Evolutionary conservation across 257 asterid genomes (phyloP).

Genomic region (Fraxinus cuspidata): DNA sequence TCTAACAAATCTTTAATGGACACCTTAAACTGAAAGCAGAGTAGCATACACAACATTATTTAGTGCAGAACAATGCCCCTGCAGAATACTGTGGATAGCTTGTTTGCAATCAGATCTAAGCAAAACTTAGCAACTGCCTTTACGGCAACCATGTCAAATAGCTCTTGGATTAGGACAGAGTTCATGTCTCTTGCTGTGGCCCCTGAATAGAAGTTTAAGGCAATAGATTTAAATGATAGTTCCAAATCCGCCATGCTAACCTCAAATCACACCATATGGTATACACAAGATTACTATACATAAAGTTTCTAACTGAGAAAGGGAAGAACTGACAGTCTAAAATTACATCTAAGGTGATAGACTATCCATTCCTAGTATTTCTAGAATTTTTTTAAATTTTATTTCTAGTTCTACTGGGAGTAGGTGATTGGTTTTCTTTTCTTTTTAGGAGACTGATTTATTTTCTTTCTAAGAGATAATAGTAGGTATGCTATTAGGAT

Average conservation of each 20-base stretch:
- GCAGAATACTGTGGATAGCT: neutral
- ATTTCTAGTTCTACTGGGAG: neutral
- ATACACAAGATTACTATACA: too few relatives aligned
- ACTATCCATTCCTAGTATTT: too few relatives aligned
- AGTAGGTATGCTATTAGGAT: too few relatives aligned
- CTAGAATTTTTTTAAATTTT: too few relatives aligned
- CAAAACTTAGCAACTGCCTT: neutral
- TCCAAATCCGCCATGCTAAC: too few relatives aligned
- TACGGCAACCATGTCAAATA: neutral
- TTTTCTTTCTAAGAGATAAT: too few relatives aligned
- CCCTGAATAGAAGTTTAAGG: neutral
- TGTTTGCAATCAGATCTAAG: neutral
- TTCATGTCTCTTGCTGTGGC: neutral
- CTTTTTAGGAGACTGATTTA: too few relatives aligned
- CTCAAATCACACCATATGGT: too few relatives aligned
- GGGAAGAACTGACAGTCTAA: neutral
- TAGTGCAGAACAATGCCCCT: neutral
- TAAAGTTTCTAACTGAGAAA: neutral
- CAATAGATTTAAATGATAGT: neutral
- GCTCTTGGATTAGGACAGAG: neutral
- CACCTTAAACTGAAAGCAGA: neutral
- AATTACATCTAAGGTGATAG: neutral
- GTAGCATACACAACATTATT: neutral
- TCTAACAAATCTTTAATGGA: neutral
- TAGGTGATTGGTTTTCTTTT: neutral